Evolutionary conservation across 2,329 filamentous ascomycete genomes (phyloP), one percentile per base, ranked within the genome.

Genomic region (Aspergillus fructus): DNA sequence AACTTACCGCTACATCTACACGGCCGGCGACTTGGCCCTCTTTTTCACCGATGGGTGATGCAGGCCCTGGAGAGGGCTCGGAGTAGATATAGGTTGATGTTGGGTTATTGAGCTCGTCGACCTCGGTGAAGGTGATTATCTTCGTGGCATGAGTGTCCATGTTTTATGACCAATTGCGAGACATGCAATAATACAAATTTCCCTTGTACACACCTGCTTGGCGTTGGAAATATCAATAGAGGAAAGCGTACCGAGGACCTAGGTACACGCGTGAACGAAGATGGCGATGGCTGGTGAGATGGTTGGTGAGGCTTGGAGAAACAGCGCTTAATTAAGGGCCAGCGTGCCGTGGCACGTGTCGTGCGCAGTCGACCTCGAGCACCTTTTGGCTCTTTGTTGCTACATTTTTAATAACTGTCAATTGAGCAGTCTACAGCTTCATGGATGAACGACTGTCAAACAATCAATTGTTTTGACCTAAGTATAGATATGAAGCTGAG

Each of bases 91-190:
- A 85, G 1, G 79, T 81, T 5, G 77, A 74, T 3, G 72, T 76
- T 12, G 79, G 67, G 58, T 75, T 76, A 23, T 81, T 81, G 19
- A 81, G 78, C 56, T 83, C 81, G 64, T 85, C 81, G 21, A 71
- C 70, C 58, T 76, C 73, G 13, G 52, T 67, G 34, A 76, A 66
- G n/a, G 64, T 66, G 19, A 74, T 30, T 53, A 61, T 55, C 48
- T 39, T 53, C 39, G 34, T 45, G 23, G 33, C 40, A 43, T 54
- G 49, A 23, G 51, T 51, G 27, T 61, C 41, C 67, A 68, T 66
- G 24, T 3, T 30, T 60, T 19, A 33, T 27, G 40, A 49, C n/a
- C 17, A 27, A 40, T 15, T 5, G 19, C 23, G 24, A 21, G 37
- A 24, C 37, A 50, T 24, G 37, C 48, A 9, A n/a, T 27, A 5